Base-by-base conservation (phyloP, 139 green algal species). In the Micractinium conductrix region DNA sequence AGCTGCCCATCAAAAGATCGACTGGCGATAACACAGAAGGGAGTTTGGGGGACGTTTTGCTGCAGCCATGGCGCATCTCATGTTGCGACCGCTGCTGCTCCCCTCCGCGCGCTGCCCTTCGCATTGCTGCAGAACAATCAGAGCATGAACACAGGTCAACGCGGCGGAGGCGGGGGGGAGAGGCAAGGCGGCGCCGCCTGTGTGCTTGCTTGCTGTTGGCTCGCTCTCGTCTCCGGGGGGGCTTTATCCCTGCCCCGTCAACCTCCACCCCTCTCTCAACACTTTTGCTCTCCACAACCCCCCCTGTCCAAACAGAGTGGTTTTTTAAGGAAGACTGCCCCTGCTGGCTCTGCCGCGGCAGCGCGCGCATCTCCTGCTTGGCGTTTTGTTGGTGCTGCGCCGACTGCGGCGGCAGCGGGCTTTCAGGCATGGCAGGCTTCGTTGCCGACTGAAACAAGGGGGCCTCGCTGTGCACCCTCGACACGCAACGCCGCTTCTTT, bases 331-430 rank as follows among this genome's bases (percentile, higher is more conserved):
- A 72, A 17, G 72, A 87, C 63, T 43, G 38, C 21, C 83, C 83
- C 6, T 87, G 83, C 83, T 87, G 83, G 83, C 71, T 87, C 26
- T 87, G 83, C 70, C 68, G 53, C 26, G 70, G 71, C 33, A 43
- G 30, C 6, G 62, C 26, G 16, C 17, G 40, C 26, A 84, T 87
- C 2, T 37, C 50, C 33, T 87, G 83, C n/a, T n/a, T n/a, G n/a
- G n/a, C n/a, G n/a, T n/a, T n/a, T n/a, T n/a, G n/a, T n/a, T n/a
- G n/a, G n/a, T n/a, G n/a, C n/a, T n/a, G n/a, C 70, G 33, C 42
- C 14, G 83, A 87, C 40, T 87, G 83, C 70, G 50, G 70, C 42
- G 70, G 70, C 70, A 78, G 70, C 42, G 70, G 70, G 28, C 16
- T 78, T 24, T 28, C 21, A 0, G 45, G 70, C 42, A 14, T 53